Evolutionary conservation across 768 basidiomycete genomes (phyloP), one percentile per base, ranked within the genome.

Genomic region (Ramaria rubella): DNA sequence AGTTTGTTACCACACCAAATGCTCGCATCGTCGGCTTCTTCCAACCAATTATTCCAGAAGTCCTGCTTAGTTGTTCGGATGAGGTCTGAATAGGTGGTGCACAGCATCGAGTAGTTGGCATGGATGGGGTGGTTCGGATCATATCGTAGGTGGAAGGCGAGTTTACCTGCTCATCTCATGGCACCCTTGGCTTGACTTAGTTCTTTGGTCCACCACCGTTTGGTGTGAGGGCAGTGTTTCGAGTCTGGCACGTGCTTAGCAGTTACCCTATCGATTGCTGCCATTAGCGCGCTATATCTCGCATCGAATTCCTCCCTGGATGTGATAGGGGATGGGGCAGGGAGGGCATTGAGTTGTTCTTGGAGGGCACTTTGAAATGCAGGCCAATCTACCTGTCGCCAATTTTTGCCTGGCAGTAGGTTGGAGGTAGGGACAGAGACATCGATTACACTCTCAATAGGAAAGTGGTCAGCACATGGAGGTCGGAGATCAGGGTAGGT

Each of bases 381-480:
- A 0, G 64, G 55, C 76, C 75, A 77, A 57, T 74, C 67, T 0
- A 64, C 61, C 7, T 42, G 29, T 1, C 63, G 23, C 52, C 67
- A 77, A 64, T 75, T 69, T 1, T 45, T 24, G 0, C 38, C 21
- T 0, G 50, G 30, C 2, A 11, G 8, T 12, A 42, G 12, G 27
- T 31, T 38, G 67, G 14, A 70, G 43, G 58, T 67, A 68, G 57
- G 66, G 53, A 57, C 44, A 0, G 57, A 11, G 2, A 45, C 23
- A 46, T 72, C 64, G 2, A 77, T 5, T 0, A 56, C 43, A 0
- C 64, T 70, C 21, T 60, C 27, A 11, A 80, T 73, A 0, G 73
- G 75, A 52, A 71, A 67, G 58, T 80, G 76, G 62, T 80, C 74
- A 4, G 76, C 69, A 3, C 56, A 54, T 0, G 63, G 45, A 0